Conservation (phyloP, 768 basidiomycete genomes). For the Lentinula lateritia region DNA sequence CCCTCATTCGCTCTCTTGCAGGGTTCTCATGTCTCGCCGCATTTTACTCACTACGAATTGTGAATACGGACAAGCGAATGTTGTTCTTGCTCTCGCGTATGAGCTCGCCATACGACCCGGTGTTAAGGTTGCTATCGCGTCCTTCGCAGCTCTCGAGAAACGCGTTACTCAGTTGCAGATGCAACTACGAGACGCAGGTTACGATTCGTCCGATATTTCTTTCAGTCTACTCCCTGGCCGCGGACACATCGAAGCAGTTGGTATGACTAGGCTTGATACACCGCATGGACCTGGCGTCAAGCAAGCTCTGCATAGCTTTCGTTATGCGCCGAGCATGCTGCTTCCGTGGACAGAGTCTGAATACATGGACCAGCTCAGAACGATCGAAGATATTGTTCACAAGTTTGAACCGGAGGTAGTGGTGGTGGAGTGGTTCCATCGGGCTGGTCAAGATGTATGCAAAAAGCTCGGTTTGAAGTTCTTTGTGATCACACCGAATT, state of each 20-base stretch:
- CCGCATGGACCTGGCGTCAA: constrained; percentile 4
- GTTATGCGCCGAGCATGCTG: constrained; percentile 3
- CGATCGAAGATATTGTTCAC: constrained; percentile 2
- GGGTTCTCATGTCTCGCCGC: not conserved
- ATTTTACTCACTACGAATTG: constrained; percentile 6
- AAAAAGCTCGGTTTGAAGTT: not conserved
- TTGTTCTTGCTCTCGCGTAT: constrained; percentile 7
- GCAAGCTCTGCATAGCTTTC: constrained; percentile 2
- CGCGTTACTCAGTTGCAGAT: constrained; percentile 5
- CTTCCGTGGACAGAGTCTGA: constrained; percentile 5
- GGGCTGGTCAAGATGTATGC: constrained; percentile 4
- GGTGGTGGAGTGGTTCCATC: not conserved
- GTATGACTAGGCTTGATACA: constrained; percentile 1
- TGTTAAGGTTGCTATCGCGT: constrained; percentile 4
- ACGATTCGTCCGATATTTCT: not conserved
- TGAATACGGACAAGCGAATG: constrained; percentile 9
- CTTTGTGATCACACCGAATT: constrained; percentile 3
- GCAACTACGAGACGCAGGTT: not conserved
- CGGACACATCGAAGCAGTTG: constrained; percentile 1
- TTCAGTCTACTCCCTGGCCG: not conserved
- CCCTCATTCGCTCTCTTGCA: not conserved
- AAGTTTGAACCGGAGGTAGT: not conserved
- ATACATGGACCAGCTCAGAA: not conserved
- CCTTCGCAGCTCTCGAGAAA: constrained; percentile 5
- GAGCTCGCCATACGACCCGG: constrained; percentile 2